These are phyloP conservation scores for Boletus subcaerulescens DNA, from an alignment of 768 basidiomycete genomes.

Conservation along the genomic window DNA sequence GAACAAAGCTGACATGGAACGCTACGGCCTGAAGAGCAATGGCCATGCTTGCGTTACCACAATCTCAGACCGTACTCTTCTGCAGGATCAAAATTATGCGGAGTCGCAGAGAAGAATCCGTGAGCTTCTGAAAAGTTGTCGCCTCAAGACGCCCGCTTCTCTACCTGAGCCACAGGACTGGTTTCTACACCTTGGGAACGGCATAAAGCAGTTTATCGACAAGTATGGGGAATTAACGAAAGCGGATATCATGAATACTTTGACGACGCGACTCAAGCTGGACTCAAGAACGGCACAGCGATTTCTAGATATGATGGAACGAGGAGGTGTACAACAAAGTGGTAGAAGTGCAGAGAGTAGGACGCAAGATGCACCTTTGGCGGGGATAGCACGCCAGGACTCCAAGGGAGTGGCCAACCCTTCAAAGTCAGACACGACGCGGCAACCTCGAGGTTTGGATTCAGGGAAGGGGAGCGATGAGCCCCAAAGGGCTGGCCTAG, in stretches of 20 bases:
- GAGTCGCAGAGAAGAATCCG: conserved; percentile 14
- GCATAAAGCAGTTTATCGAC: neutral
- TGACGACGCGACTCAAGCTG: neutral
- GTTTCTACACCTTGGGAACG: neutral
- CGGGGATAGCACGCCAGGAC: neutral
- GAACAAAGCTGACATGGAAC: conserved; percentile 7
- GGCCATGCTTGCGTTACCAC: conserved; percentile 25
- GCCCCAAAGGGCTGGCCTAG: neutral
- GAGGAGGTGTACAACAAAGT: neutral
- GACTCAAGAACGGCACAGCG: neutral
- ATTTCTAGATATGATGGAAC: neutral
- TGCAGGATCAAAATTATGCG: conserved; percentile 1
- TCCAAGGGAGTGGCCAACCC: neutral
- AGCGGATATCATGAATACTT: neutral
- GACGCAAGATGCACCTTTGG: neutral
- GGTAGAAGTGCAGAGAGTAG: neutral
- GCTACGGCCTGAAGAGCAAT: conserved; percentile 9
- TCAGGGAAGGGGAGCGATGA: neutral
- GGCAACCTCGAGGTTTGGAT: neutral
- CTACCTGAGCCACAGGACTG: neutral
- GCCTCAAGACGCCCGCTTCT: neutral
- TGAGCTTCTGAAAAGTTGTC: conserved; percentile 1
- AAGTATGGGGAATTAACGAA: neutral
- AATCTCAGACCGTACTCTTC: neutral
- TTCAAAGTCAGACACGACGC: neutral